Conservation (phyloP, 495 filamentous ascomycete genomes). For the Haplographium delicatum region DNA sequence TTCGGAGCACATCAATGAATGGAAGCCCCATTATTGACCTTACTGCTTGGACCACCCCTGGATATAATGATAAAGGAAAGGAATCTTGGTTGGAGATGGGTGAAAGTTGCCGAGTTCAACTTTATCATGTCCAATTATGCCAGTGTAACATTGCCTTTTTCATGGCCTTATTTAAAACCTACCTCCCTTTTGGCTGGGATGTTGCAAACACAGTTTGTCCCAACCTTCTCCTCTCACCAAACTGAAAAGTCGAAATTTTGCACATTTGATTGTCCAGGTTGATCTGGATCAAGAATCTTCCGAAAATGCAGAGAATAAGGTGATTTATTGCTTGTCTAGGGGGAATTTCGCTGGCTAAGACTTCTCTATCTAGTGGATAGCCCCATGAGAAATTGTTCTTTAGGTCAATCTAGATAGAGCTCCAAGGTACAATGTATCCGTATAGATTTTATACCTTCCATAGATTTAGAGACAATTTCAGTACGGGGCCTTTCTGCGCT, state of each 20-base stretch:
- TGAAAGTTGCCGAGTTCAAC: neutral
- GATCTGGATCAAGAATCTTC: too few relatives aligned
- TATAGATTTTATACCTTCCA: too few relatives aligned
- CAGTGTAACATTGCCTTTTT: slow-evolving; percentile 10
- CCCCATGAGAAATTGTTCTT: too few relatives aligned
- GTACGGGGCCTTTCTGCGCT: slow-evolving; percentile 11
- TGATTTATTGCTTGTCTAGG: too few relatives aligned
- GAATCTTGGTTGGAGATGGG: slow-evolving; percentile 17
- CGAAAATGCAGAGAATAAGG: too few relatives aligned
- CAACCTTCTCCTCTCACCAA: slow-evolving; percentile 3
- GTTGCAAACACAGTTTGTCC: slow-evolving; percentile 13
- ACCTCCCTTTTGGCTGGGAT: slow-evolving; percentile 17
- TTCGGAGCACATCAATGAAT: neutral
- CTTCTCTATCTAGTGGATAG: too few relatives aligned
- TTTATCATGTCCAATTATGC: slow-evolving; percentile 14
- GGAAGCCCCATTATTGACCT: slow-evolving; percentile 9
- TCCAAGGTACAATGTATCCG: too few relatives aligned
- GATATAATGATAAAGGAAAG: neutral
- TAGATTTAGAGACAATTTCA: too few relatives aligned
- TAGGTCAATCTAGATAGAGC: too few relatives aligned
- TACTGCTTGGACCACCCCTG: neutral
- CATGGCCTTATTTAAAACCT: slow-evolving; percentile 6
- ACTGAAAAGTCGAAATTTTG: too few relatives aligned
- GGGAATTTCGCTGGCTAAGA: too few relatives aligned
- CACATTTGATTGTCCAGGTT: too few relatives aligned